Evolutionary conservation across 176 grass and related monocot species (phyloP).

Genomic region (Tuctoria greenei): DNA sequence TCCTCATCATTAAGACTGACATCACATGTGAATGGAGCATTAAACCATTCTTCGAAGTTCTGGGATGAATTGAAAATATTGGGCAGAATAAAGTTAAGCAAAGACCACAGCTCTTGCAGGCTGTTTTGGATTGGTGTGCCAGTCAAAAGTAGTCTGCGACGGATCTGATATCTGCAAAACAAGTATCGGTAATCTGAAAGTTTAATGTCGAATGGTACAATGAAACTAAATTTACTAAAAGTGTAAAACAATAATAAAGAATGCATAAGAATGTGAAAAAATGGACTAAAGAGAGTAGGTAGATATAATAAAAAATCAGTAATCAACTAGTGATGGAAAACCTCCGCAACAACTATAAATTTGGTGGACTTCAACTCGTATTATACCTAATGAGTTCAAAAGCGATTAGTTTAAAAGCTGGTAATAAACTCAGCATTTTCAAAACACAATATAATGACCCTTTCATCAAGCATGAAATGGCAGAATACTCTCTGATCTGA

Average conservation of each 20-base stretch:
- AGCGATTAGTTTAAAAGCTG: slow-evolving; percentile 4
- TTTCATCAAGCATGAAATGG: slow-evolving; percentile 17
- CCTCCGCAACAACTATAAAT: slow-evolving; percentile 7
- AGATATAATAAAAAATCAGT: not conserved
- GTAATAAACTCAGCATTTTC: not conserved
- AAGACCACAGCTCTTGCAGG: slow-evolving; percentile 91
- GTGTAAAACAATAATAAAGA: not conserved
- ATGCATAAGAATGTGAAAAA: not conserved
- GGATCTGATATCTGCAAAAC: slow-evolving; percentile 76
- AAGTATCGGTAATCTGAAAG: slow-evolving; percentile 29
- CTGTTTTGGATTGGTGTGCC: slow-evolving; percentile 99
- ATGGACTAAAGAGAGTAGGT: not conserved
- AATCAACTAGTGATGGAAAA: slow-evolving; percentile 8
- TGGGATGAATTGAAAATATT: slow-evolving; percentile 97
- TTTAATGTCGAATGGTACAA: slow-evolving; percentile 11
- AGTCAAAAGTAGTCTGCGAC: slow-evolving; percentile 91
- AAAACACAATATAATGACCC: not conserved
- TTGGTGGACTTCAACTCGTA: not conserved
- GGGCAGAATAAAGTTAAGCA: slow-evolving; percentile 97
- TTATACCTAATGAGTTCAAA: not conserved
- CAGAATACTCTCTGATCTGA: not conserved
- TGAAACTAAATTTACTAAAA: slow-evolving; percentile 28
- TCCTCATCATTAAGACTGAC: slow-evolving; percentile 93
- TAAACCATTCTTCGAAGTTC: slow-evolving; percentile 99
- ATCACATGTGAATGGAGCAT: slow-evolving; percentile 93